These are phyloP conservation scores for Phytophthora sp. DNA, from an alignment of 352 stramenopile genomes.

Conservation along the genomic window DNA sequence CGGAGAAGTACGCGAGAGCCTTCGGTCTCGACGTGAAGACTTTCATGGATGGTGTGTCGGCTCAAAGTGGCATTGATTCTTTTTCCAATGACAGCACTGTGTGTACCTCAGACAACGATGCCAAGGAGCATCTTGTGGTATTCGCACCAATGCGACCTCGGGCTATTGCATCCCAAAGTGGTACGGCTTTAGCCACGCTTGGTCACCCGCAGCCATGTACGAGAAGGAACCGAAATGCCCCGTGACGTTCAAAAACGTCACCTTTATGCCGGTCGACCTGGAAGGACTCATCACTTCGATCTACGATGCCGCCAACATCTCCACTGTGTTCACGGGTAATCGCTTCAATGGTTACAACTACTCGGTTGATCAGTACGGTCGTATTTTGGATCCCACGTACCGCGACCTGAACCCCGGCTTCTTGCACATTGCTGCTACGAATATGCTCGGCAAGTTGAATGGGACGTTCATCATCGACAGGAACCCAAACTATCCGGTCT, in stretches of 20 bases:
- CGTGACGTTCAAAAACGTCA: not conserved
- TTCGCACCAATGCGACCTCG: conserved; percentile 21
- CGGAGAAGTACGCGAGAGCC: not conserved
- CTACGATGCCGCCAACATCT: not conserved
- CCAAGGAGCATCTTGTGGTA: conserved; percentile 30
- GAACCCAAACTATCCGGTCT: not conserved
- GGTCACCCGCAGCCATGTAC: not conserved
- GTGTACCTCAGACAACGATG: conserved; percentile 32
- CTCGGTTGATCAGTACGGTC: too few relatives aligned
- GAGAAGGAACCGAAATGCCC: not conserved
- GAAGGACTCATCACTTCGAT: not conserved
- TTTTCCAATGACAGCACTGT: conserved; percentile 5
- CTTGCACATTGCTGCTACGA: not conserved
- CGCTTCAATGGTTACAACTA: not conserved
- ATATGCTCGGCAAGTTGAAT: not conserved
- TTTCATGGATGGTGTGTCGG: not conserved
- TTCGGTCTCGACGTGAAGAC: not conserved
- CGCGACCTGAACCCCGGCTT: not conserved
- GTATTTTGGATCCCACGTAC: too few relatives aligned
- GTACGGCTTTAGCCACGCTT: not conserved
- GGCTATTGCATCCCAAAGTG: conserved; percentile 36
- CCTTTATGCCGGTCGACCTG: not conserved
- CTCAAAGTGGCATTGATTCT: conserved; percentile 29
- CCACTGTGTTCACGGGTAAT: not conserved
- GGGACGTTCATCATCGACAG: not conserved